Percentiles rank a stretch among this genome's conserved stretches.
These are phyloP conservation scores for Cucurbita argyrosperma DNA, from an alignment of 306 rosid species.

Conservation along the genomic window DNA sequence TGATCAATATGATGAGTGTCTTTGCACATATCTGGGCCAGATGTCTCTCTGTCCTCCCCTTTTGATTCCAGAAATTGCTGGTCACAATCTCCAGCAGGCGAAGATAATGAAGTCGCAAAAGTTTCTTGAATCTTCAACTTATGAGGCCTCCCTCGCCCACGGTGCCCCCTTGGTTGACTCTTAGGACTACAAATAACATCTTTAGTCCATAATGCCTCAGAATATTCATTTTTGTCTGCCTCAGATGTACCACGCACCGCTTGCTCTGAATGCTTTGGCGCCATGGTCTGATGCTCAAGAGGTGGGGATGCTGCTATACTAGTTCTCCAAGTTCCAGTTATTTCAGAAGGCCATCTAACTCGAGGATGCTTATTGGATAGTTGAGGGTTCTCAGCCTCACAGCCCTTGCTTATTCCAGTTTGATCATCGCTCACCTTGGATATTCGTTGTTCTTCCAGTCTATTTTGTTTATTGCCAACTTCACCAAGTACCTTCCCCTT, in stretches of 20 bases:
- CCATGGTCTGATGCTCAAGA: too few relatives aligned
- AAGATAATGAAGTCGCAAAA: neutral
- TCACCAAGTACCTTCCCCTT: neutral
- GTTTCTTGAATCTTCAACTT: neutral
- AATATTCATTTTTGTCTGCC: neutral
- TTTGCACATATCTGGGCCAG: neutral
- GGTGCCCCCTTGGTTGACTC: neutral
- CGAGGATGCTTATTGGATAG: neutral
- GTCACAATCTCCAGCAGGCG: neutral
- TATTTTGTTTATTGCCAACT: neutral
- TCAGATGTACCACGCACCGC: neutral
- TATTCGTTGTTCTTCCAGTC: neutral
- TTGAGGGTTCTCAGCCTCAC: neutral
- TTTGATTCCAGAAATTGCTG: neutral
- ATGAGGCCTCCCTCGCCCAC: conserved; percentile 5
- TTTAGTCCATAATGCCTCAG: neutral
- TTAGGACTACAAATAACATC: neutral
- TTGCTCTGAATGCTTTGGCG: neutral
- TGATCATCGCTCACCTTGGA: neutral
- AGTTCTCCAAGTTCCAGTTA: neutral
- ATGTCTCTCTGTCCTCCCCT: neutral
- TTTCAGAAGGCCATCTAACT: neutral
- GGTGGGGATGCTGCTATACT: too few relatives aligned
- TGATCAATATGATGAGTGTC: neutral
- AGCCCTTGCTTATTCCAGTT: neutral